A percentile compares a stretch with the other conserved stretches of the same genome.
phyloP scores from a whole-genome alignment of 2,329 filamentous ascomycete species.

The Xylaria sp. region DNA sequence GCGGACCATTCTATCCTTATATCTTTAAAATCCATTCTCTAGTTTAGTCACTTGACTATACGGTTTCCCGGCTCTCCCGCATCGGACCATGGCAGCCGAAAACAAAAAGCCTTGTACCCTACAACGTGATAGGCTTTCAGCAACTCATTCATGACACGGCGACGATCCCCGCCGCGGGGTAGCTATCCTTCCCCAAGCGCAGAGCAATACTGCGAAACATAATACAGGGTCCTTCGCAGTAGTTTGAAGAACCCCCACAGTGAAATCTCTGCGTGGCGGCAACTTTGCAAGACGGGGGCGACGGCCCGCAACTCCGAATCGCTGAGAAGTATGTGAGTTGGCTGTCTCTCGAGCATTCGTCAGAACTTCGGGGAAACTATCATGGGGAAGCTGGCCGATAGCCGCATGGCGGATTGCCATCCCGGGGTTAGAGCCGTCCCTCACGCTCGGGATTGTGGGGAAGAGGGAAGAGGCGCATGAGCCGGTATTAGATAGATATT shows the following conservation, averaged over 20 bases:
- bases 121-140: conserved; percentile 43
- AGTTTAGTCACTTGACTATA: conserved; percentile 15
- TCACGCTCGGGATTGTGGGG: conserved; percentile 28
- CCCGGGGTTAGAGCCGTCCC: conserved; percentile 32
- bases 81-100: conserved; percentile 65
- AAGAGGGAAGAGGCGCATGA: conserved; percentile 13
- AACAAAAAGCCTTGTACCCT: conserved; percentile 46
- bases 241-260: conserved; percentile 37
- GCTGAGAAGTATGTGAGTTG: conserved; percentile 25
- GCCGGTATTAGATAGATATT: not conserved
- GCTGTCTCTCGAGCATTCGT: conserved; percentile 22
- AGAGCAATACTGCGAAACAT: conserved; percentile 8
- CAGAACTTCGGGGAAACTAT: conserved; percentile 43
- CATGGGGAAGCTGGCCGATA: conserved; percentile 40
- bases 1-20: conserved; percentile 28
- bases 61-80: conserved; percentile 54
- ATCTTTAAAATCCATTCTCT: conserved; percentile 19
- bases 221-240: conserved; percentile 5
- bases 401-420: conserved; percentile 38
- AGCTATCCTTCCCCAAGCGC: conserved; percentile 31
- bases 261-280: conserved; percentile 43
- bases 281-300: conserved; percentile 44
- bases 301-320: conserved; percentile 47
- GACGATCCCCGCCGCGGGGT: conserved; percentile 50
- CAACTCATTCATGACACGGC: conserved; percentile 41